phyloP scores from a whole-genome alignment of 1,284 basidiomycete species.

The Inonotus hispidus region DNA sequence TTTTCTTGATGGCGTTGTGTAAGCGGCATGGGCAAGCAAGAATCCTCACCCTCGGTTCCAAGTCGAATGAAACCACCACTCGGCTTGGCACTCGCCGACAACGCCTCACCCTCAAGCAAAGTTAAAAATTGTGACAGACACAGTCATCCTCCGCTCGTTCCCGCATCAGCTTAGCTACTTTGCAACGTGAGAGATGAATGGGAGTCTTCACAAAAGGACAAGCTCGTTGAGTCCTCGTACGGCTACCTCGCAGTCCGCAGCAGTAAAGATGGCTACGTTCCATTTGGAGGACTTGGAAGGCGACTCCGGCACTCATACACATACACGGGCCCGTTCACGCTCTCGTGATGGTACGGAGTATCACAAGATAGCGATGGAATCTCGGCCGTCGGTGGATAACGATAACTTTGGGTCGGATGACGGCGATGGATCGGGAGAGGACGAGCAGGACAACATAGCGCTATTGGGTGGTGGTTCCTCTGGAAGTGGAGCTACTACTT shows the following conservation, averaged over 20 bases:
- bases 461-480: slow-evolving; percentile 2
- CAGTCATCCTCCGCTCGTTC: not conserved
- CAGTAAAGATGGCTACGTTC: not conserved
- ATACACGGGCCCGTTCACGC: too few relatives aligned
- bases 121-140: not conserved
- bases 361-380: not conserved
- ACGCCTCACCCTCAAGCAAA: too few relatives aligned
- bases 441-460: slow-evolving; percentile 15
- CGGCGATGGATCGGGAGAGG: slow-evolving; percentile 1
- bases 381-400: slow-evolving; percentile 1
- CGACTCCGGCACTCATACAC: not conserved
- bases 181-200: slow-evolving; percentile 2
- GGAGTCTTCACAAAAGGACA: slow-evolving; percentile 5
- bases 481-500: not conserved
- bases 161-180: not conserved
- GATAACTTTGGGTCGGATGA: slow-evolving; percentile 16
- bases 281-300: not conserved
- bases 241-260: not conserved
- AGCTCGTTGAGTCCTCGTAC: not conserved
- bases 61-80: not conserved
- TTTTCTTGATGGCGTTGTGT: not conserved
- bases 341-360: not conserved
- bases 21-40: not conserved
- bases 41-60: not conserved
- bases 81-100: not conserved